These are phyloP conservation scores for Orbilia quercus DNA, from an alignment of 2,329 filamentous ascomycete species.

Conservation along the genomic window DNA sequence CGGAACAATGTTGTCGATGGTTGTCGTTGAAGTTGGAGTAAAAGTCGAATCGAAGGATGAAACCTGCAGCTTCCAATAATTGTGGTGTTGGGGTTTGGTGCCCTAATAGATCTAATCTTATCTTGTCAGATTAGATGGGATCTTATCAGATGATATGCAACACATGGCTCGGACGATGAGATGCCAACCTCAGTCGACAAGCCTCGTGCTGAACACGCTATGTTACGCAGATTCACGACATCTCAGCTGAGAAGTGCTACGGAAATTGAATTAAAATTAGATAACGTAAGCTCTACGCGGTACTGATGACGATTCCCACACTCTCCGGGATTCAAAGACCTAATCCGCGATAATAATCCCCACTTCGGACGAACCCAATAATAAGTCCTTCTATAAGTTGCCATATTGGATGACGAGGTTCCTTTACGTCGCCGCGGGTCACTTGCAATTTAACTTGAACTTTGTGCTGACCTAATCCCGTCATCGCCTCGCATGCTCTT, in stretches of 20 bases:
- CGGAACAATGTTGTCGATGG: constrained; percentile 17
- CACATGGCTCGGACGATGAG: background rate
- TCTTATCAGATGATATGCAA: constrained; percentile 10
- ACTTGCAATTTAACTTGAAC: constrained; percentile 18
- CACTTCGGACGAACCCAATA: too few relatives aligned
- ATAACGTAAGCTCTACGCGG: constrained; percentile 34
- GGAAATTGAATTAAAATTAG: background rate
- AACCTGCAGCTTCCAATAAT: background rate
- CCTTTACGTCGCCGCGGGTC: constrained; percentile 32
- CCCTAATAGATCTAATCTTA: constrained; percentile 29
- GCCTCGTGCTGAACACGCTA: too few relatives aligned
- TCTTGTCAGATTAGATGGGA: constrained; percentile 14
- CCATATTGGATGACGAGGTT: constrained; percentile 7
- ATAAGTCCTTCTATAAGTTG: background rate
- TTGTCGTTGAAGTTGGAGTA: constrained; percentile 14
- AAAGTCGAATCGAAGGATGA: constrained; percentile 2
- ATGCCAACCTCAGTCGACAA: too few relatives aligned
- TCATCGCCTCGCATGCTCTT: constrained; percentile 5
- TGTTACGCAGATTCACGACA: too few relatives aligned
- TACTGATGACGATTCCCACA: constrained; percentile 19
- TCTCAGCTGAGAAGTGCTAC: too few relatives aligned
- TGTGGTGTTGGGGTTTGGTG: constrained; percentile 26
- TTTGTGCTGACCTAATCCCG: constrained; percentile 29
- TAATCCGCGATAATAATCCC: too few relatives aligned
- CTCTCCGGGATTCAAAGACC: background rate